phyloP scores from a whole-genome alignment of 345 rosid species.

The Leavenworthia alabamica region DNA sequence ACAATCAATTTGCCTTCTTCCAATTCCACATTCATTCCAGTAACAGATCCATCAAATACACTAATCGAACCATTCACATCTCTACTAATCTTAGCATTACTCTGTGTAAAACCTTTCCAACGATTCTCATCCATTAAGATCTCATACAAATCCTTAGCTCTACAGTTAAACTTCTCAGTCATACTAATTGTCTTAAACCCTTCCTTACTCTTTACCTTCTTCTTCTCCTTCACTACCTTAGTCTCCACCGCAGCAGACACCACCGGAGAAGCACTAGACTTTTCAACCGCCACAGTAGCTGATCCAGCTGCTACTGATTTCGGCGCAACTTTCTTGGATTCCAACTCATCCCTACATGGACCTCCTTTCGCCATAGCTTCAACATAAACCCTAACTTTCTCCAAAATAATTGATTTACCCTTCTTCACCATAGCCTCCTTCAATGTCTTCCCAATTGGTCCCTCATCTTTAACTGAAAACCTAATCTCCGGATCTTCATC shows the following conservation, averaged over 20 bases:
- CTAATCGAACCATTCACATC: slow-evolving; percentile 79
- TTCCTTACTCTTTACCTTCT: slow-evolving; percentile 38
- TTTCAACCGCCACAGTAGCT: slow-evolving; percentile 18
- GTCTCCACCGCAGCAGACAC: slow-evolving; percentile 6
- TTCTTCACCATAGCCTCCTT: slow-evolving; percentile 70
- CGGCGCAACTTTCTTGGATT: slow-evolving; percentile 53
- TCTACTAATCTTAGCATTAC: slow-evolving; percentile 77
- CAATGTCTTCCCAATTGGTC: slow-evolving; percentile 59
- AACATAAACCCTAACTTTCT: slow-evolving; percentile 66
- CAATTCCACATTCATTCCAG: slow-evolving; percentile 67
- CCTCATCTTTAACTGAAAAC: slow-evolving; percentile 72
- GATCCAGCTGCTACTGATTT: slow-evolving; percentile 27
- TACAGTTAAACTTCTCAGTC: slow-evolving; percentile 84
- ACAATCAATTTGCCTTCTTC: slow-evolving; percentile 85
- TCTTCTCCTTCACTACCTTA: slow-evolving; percentile 37
- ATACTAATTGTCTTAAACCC: slow-evolving; percentile 66
- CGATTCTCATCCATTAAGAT: slow-evolving; percentile 95
- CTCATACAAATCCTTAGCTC: slow-evolving; percentile 76
- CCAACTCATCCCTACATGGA: slow-evolving; percentile 78
- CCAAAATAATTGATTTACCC: slow-evolving; percentile 69
- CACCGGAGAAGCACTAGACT: slow-evolving; percentile 14
- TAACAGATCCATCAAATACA: slow-evolving; percentile 89
- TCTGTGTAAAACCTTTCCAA: slow-evolving; percentile 96
- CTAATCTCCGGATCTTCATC: slow-evolving; percentile 82
- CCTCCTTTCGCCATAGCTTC: slow-evolving; percentile 80